Evolutionary conservation across 495 filamentous ascomycete genomes (phyloP), one percentile per base, ranked within the genome.

Genomic region (Xylaria telfairii): DNA sequence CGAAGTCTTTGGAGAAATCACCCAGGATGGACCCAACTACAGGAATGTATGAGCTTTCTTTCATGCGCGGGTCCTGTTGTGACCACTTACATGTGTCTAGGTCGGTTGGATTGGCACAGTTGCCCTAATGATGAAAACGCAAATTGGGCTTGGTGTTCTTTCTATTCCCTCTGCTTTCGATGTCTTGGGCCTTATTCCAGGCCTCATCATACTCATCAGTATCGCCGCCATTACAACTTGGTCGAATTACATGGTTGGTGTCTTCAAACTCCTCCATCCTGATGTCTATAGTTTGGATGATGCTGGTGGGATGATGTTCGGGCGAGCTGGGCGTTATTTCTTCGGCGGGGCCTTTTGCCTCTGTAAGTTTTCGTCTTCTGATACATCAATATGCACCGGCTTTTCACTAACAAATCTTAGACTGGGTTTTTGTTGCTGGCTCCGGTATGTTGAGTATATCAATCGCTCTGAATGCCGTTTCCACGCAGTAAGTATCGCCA

Each of bases 391-490:
- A 10, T 2, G 34, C 2, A 5, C 4, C 19, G 5, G 4, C 13
- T 46, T 30, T 26, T 63, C 13, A 12, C 39, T 63, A 19, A 63
- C 39, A 26, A 13, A 46, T 81, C 21, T 57, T 84, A n/a, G 79
- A 77, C 13, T 85, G 85, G 69, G 80, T 83, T 42, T 80, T 87
- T 24, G 80, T 79, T 28, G 75, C 82, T 34, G 83, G 81, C 1
- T 83, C 84, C 0, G 82, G 85, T 8, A 84, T 87, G 39, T 79
- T 87, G n/a, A 80, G 81, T 3, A 81, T 87, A 12, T 87, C 84
- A 1, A 81, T 84, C 4, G 84, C 80, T 0, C 68, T 87, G 37
- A 88, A 87, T 72, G 81, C 84, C 1, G 73, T 86, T 3, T 85
- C 83, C 1, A 72, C 74, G 4, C 84, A 87, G 34, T 37, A 37